phyloP scores from a whole-genome alignment of 257 asterid species.

The Salvia miltiorrhiza region DNA sequence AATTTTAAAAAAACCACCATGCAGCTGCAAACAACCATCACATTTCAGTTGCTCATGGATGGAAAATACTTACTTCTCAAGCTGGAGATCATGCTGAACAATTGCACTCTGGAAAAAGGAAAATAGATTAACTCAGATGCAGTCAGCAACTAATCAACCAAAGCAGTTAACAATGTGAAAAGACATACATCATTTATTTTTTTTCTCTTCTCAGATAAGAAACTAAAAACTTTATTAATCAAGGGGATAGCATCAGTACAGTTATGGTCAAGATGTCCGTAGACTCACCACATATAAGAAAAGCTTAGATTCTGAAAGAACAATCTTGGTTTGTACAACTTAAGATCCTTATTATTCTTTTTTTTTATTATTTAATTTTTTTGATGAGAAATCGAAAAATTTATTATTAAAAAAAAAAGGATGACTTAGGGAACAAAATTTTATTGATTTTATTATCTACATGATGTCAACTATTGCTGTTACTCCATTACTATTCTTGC shows the following conservation, averaged over 20 bases:
- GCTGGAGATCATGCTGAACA: slow-evolving; percentile 34
- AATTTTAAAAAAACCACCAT: neutral
- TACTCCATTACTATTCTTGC: slow-evolving; percentile 12
- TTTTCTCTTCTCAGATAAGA: neutral
- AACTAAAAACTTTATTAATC: neutral
- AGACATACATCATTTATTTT: neutral
- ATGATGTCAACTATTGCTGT: neutral
- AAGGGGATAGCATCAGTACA: neutral
- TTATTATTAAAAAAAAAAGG: neutral
- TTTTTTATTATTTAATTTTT: neutral
- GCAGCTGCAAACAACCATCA: slow-evolving; percentile 22
- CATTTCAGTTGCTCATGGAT: slow-evolving; percentile 7
- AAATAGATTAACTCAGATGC: slow-evolving; percentile 30
- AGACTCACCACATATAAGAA: neutral
- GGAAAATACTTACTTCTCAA: slow-evolving; percentile 51
- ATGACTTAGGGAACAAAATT: neutral
- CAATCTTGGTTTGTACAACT: neutral
- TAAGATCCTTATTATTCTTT: neutral
- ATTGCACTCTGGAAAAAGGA: slow-evolving; percentile 48
- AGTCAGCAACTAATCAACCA: slow-evolving; percentile 18
- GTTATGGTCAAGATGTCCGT: neutral
- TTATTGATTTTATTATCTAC: neutral
- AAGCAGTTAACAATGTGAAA: slow-evolving; percentile 9
- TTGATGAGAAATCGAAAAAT: neutral
- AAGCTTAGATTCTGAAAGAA: neutral